Base-by-base conservation (phyloP, 805 yeast species). In the Saccharomycopsis sp. region DNA sequence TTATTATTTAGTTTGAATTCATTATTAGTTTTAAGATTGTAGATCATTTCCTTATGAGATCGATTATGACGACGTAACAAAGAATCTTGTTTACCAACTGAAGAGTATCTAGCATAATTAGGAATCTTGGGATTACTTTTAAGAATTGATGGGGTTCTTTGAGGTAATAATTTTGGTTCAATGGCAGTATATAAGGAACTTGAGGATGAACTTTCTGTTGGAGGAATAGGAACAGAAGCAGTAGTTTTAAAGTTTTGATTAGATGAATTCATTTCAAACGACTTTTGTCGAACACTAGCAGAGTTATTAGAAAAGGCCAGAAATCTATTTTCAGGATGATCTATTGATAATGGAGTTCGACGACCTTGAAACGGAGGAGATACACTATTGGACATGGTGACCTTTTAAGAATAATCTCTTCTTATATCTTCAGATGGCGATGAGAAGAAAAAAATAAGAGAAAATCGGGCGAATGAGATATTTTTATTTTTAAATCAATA, bases 241-340 rank as follows among this genome's bases (percentile, higher is more conserved):
- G 32, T n/a, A 13, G 37, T 9, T 21, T 28, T 21, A 9, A 33
- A 21, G 6, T 23, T 23, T 23, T 23, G 26, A 23, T 23, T 23
- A 20, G 17, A 13, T 8, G 26, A 33, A 33, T 39, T 35, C 17
- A 31, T 27, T 17, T 39, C 47, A 31, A 43, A 30, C 12, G 44
- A 40, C 25, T 44, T 44, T 30, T 44, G 47, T 23, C 47, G 19
- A 6, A 44, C 47, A 27, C 45, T 40, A 27, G 41, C 47, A 3
- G 44, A 40, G 28, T 34, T 40, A 33, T 32, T 36, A 4, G 47
- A 44, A 8, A 44, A 8, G 8, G 30, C 34, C 19, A 44, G 40
- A 19, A 31, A 12, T 21, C 46, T 31, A 5, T 40, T 42, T 10
- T 23, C 26, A 23, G 6, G 6, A 10, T 23, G 26, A 10, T 23